These are phyloP conservation scores for Naegleria fowleri DNA, from an alignment of 208 protist genomes.

Conservation along the genomic window DNA sequence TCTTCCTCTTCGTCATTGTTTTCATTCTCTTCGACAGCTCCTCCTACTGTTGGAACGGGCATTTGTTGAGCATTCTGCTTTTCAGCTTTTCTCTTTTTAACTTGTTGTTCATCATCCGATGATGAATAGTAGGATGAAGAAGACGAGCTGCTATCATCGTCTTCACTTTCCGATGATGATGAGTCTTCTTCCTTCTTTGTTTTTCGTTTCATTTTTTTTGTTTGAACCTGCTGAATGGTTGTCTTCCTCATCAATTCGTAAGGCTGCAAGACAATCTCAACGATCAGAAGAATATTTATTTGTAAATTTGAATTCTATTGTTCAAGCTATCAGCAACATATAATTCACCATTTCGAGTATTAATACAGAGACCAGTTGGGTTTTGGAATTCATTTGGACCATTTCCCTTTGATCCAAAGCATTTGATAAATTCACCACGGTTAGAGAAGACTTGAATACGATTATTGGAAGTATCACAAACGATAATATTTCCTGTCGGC, in stretches of 20 bases:
- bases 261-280: too few relatives aligned
- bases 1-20: background rate
- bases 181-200: background rate
- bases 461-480: background rate
- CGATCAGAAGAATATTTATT: background rate
- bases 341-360: background rate
- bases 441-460: background rate
- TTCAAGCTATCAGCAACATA: background rate
- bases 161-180: too few relatives aligned
- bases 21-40: background rate
- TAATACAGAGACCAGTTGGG: background rate
- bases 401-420: background rate
- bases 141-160: background rate
- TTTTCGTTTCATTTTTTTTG: background rate
- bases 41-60: background rate
- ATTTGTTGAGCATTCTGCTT: background rate
- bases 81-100: background rate
- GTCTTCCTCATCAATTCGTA: too few relatives aligned
- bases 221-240: background rate
- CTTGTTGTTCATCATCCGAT: background rate
- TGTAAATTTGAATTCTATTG: conserved; percentile 3
- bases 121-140: background rate
- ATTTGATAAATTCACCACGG: background rate
- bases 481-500: background rate
- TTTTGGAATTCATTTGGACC: background rate